Evolutionary conservation across 164 flowering plant genomes (phyloP), one percentile per base, ranked within the genome.

Genomic region (Malania oleifera): DNA sequence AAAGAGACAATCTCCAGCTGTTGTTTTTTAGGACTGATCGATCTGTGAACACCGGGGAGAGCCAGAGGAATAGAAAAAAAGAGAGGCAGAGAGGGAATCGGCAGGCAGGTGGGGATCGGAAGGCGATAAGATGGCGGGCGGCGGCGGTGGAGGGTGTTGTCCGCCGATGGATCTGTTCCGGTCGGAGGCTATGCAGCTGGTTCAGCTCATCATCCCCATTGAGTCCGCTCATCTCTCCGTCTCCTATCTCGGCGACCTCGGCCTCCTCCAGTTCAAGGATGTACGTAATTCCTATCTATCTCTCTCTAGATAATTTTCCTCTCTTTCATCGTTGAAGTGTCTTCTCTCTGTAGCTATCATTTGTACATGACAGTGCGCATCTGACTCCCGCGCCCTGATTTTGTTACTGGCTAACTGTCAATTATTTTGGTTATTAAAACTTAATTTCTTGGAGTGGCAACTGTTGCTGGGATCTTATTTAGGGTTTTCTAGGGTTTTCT

Each of bases 161-260:
- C 55, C 55, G 19, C 34, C 55, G 38, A 52, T 28, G 55, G 55
- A 52, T 28, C 55, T 52, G 24, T 17, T 52, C 37, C 55, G 55
- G 18, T 52, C 55, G 37, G 55, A 52, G 55, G 27, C 55, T 27
- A 52, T 52, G 55, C 55, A 52, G 37, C 38, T 52, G 18, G 55
- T 52, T 52, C 55, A 52, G 38, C 55, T 52, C 55, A 52, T 52
- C 37, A 2, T 52, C 13, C 55, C 55, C 12, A 52, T 52, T 18
- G 55, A 52, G 37, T 52, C 55, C 13, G 55, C 55, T 52, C 55
- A 52, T 18, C 18, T 19, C 37, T 52, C 55, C 55, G 37, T 52
- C 37, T 52, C 55, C 23, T 52, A 27, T 22, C 34, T 52, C 37
- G 55, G 55, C 19, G 55, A 52, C 38, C 55, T 52, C 19, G 55